Evolutionary conservation across 1,284 basidiomycete species (phyloP), one percentile per base, ranked within the genome.

Genomic region (Sporisorium exsertum): DNA sequence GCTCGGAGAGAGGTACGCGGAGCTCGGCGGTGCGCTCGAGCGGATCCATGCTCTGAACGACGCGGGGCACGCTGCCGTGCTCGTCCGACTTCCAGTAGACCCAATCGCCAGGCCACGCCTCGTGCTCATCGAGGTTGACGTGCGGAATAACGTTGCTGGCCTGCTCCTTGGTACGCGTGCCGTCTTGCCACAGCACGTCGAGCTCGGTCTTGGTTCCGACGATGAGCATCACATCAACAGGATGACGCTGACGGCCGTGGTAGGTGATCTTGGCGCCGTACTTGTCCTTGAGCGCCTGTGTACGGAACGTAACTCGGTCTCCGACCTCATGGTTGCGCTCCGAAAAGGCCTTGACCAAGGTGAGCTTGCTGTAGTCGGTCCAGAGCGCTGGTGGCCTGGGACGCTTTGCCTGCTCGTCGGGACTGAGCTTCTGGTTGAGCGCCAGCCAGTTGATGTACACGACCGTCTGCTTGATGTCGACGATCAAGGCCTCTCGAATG

Each of bases 141-240:
- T 95, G 92, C 0, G 93, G 94, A 40, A 95, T 90, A 37, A 95
- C 87, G 16, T 90, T 88, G 22, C 87, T 89, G 4, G 93, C 89
- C 53, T 86, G 88, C 5, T 88, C 89, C 80, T 92, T 90, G 8
- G 86, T 86, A 63, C 86, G 87, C 9, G 87, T 88, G 20, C 94
- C 94, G 83, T 94, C 91, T 87, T 97, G 95, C 95, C 95, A 97
- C 18, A 95, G 85, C 32, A 97, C 88, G n/a, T 89, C 88, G 32
- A 93, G 87, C 13, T 86, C 88, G 12, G 93, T 92, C 60, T 89
- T 87, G 8, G 92, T 92, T 85, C 92, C 90, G 46, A 88, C 88
- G 50, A 96, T 91, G 42, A 70, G 53, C 69, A 79, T 69, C 10
- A 64, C 77, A 15, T 72, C 64, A 49, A 80, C 70, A 13, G 72